These are phyloP conservation scores for Marchantia polymorpha DNA, from an alignment of 225 moss, liverwort and hornwort genomes.

Conservation along the genomic window DNA sequence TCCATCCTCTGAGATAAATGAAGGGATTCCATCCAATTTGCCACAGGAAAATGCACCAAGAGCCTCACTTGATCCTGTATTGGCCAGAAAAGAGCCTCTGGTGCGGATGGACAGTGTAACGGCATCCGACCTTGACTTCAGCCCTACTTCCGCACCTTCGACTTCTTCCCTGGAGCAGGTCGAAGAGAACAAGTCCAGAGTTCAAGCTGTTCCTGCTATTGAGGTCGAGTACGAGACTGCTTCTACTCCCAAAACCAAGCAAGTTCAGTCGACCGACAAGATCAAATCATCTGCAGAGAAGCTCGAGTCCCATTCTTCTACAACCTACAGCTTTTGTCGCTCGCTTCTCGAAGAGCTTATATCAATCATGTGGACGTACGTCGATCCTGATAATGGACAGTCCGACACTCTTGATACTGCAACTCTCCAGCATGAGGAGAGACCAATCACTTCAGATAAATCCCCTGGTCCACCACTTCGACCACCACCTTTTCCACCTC, in stretches of 20 bases:
- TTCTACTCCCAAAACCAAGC: not conserved
- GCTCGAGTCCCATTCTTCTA: no score
- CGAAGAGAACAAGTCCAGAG: not conserved
- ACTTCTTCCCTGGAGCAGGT: not conserved
- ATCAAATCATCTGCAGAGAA: not conserved
- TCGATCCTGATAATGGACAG: not conserved
- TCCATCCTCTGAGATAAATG: not conserved
- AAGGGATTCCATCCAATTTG: not conserved
- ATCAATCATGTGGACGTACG: not conserved
- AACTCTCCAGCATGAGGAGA: not conserved
- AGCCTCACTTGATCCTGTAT: not conserved
- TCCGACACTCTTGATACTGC: not conserved
- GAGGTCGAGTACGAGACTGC: not conserved
- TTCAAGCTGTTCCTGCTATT: not conserved
- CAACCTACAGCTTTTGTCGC: not conserved
- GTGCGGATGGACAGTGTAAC: not conserved
- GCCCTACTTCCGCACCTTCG: not conserved
- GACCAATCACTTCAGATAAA: not conserved
- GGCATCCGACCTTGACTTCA: not conserved
- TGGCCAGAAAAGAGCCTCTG: not conserved
- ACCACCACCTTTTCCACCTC: not conserved
- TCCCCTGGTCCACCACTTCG: not conserved
- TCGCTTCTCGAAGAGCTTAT: conserved; percentile 1
- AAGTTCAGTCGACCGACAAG: not conserved
- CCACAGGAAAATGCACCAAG: not conserved